Base-by-base conservation (phyloP, 2,329 filamentous ascomycete species). In the Sphaerulina vaccinii region DNA sequence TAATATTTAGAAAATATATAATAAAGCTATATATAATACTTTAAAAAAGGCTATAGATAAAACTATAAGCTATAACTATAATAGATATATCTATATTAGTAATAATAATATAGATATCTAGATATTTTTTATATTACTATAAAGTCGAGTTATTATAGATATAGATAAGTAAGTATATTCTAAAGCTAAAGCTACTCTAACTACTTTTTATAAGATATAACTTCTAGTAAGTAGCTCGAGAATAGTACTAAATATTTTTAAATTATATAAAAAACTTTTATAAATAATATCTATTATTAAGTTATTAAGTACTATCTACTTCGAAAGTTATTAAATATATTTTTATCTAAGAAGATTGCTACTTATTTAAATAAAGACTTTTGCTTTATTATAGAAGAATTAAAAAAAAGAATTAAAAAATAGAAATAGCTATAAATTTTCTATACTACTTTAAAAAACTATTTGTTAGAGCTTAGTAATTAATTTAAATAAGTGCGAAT, bases 281-380 rank as follows among this genome's bases (percentile, higher is more conserved):
- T n/a, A n/a, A n/a, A n/a, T n/a, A n/a, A n/a, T n/a, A n/a, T 43
- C 24, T 43, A 23, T 8, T 15, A 10, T 32, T 10, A 43, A 21
- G 40, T 33, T 15, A 32, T 43, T 24, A 24, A 43, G 24, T 24
- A 24, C 15, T 15, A 43, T 43, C 11, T 43, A 43, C 40, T 43
- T 43, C 40, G 40, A 43, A 24, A 43, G 18, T 43, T 43, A 33
- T 24, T 23, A 23, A 43, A 24, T 24, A 24, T 43, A 15, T 43
- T 43, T 24, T 43, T 24, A 5, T 23, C 24, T 18, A 9, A 43
- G 24, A 43, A 43, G 24, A 24, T 43, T 29, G 40, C 24, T 33
- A 23, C 40, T 15, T 43, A 43, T 43, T 43, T 23, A 23, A 24
- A 43, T 43, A 15, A 43, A 43, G 40, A 43, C 3, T 24, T 43